phyloP scores from a whole-genome alignment of 768 basidiomycete genomes.

The Tulasnella sp. region DNA sequence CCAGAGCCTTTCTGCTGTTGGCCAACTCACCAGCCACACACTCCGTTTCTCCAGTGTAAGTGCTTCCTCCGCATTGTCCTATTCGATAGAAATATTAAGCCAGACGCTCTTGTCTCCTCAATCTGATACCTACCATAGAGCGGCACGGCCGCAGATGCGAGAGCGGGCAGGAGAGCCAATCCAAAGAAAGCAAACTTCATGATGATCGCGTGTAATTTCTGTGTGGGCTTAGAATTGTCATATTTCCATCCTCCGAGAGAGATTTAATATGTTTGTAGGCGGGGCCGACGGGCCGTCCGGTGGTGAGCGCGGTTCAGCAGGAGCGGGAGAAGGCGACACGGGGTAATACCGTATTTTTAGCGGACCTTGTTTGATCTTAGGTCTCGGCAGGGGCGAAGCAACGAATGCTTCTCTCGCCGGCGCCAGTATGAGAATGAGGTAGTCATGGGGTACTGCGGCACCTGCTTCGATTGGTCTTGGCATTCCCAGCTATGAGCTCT shows the following conservation, averaged over 20 bases:
- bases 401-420: neutral
- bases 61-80: neutral
- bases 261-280: neutral
- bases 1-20: neutral
- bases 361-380: neutral
- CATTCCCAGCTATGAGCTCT: neutral
- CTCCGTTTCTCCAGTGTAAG: neutral
- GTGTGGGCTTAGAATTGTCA: neutral
- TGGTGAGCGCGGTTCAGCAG: neutral
- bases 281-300: neutral
- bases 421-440: neutral
- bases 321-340: neutral
- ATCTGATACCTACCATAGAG: neutral
- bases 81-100: neutral
- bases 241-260: neutral
- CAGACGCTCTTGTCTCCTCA: neutral
- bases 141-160: neutral
- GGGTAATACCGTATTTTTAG: neutral
- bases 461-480: neutral
- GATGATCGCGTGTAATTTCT: neutral
- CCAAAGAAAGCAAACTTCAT: slow-evolving; percentile 1
- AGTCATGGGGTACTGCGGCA: neutral
- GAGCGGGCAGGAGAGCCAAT: neutral
- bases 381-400: neutral
- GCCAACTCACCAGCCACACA: neutral